Evolutionary conservation across 148 eudicot genomes (phyloP), one percentile per base, ranked within the genome.

Genomic region (Rhododendron mucronatum): DNA sequence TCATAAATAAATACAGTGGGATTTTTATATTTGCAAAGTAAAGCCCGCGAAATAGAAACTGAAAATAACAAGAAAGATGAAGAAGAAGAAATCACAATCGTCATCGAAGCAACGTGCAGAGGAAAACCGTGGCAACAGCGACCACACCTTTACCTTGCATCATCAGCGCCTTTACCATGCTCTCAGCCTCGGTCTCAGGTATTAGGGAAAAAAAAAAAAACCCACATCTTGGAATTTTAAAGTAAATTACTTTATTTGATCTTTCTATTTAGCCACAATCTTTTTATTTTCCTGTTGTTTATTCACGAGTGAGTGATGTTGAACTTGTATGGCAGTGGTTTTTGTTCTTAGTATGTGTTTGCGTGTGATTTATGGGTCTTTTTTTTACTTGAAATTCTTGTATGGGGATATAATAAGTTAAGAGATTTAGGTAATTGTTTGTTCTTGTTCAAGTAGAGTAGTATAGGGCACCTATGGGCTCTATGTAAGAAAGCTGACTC

Each of bases 131-230:
- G 89, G 86, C 76, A 57, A 82, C 44, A 88, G 83, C 47, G 79
- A 86, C 28, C 93, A 92, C 87, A 71, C 92, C 51, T 41, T 33
- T 83, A 93, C 87, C n/a, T 92, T 93, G 51, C 98, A 93, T 85
- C 93, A 91, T 84, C 93, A 91, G 65, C 98, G 96, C 88, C 93
- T 96, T 80, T 87, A 92, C 82, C 90, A 93, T 85, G 89, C 95
- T 79, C 92, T 96, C 74, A 88, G 88, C 80, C 95, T 94, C 53
- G 96, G 93, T 69, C 90, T 90, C 83, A 89, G 94, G 93, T 90
- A 30, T 71, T 14, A 13, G 14, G 13, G 30, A 30, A 30, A 30
- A 59, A 18, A 39, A 39, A 41, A 12, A 50, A 30, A 21, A 18
- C 65, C 77, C 47, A 57, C 53, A 21, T 59, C 53, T 77, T 18